A percentile compares a stretch with the other conserved stretches of the same genome.
phyloP scores from a whole-genome alignment of 805 yeast species.

The Wickerhamia fluorescens region DNA sequence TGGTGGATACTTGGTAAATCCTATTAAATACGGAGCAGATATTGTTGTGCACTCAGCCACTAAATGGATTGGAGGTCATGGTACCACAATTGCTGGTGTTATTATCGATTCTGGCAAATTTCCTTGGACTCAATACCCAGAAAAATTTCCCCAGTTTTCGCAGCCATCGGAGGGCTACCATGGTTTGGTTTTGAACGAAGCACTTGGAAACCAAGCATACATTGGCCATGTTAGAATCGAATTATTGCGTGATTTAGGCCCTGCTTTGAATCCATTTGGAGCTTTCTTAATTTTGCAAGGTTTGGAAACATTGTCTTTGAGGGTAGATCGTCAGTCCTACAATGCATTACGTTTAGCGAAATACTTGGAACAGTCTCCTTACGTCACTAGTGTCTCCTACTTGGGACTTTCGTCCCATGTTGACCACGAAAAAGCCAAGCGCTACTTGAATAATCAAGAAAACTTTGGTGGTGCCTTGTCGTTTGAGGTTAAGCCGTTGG shows the following conservation, averaged over 20 bases:
- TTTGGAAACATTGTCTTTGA: constrained; percentile 84
- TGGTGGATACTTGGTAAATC: constrained; percentile 82
- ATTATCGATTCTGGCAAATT: constrained; percentile 87
- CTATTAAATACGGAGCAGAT: constrained; percentile 86
- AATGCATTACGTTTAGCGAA: constrained; percentile 78
- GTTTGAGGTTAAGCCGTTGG: constrained; percentile 73
- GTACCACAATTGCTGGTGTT: constrained; percentile 90
- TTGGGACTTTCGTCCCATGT: constrained; percentile 80
- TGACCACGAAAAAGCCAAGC: constrained; percentile 75
- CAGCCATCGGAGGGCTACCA: constrained; percentile 92
- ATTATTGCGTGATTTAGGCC: constrained; percentile 87
- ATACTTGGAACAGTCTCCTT: constrained; percentile 61
- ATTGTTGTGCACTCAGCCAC: constrained; percentile 92
- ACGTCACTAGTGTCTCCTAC: constrained; percentile 87
- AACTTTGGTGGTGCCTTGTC: constrained; percentile 84
- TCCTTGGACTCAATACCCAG: constrained; percentile 82
- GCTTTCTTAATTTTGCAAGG: constrained; percentile 86
- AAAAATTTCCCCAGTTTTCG: constrained; percentile 86
- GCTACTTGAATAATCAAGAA: constrained; percentile 51
- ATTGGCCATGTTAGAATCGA: constrained; percentile 77
- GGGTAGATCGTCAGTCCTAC: constrained; percentile 86
- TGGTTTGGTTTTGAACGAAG: constrained; percentile 76
- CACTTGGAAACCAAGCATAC: constrained; percentile 74
- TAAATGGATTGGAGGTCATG: constrained; percentile 98
- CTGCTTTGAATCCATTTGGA: constrained; percentile 81